Percentiles rank a stretch among this genome's conserved stretches.
Evolutionary conservation across 73 alveolate genomes (phyloP).

Genomic region (Tetrahymena borealis): DNA sequence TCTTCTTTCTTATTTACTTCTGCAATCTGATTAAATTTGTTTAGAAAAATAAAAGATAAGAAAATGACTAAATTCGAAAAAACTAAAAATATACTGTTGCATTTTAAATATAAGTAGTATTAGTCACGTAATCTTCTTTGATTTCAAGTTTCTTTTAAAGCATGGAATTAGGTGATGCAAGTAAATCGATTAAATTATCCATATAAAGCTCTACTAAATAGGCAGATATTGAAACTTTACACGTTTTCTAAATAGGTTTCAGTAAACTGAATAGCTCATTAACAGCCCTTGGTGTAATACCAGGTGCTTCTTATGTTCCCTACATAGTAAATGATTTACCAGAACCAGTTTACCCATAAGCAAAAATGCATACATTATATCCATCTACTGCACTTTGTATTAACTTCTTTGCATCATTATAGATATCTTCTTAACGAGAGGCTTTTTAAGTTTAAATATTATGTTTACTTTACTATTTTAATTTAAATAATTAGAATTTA

Average conservation of each 20-base stretch:
- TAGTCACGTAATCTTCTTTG: conserved; percentile 8
- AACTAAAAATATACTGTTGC: conserved; percentile 3
- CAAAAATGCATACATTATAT: conserved; percentile 95
- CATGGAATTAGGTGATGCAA: not conserved
- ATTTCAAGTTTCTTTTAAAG: conserved; percentile 16
- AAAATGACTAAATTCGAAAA: not conserved
- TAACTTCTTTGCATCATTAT: conserved; percentile 8
- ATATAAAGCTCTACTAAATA: conserved; percentile 11
- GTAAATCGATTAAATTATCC: conserved; percentile 19
- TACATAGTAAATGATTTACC: conserved; percentile 97
- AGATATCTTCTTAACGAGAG: conserved; percentile 17
- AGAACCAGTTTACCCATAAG: conserved; percentile 98
- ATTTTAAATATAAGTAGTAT: conserved; percentile 9
- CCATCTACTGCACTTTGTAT: conserved; percentile 88
- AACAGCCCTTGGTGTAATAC: conserved; percentile 89
- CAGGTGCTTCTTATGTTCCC: conserved; percentile 89
- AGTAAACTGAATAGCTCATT: conserved; percentile 57
- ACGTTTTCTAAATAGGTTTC: not conserved
- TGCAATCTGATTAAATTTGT: not conserved
- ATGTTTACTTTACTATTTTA: too few species aligned
- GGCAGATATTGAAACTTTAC: not conserved
- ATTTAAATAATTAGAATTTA: not conserved
- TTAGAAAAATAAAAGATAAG: not conserved
- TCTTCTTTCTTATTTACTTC: conserved; percentile 21
- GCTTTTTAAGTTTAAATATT: too few species aligned